Conservation (phyloP, 495 filamentous ascomycete genomes). For the Xylaria bambusicola region DNA sequence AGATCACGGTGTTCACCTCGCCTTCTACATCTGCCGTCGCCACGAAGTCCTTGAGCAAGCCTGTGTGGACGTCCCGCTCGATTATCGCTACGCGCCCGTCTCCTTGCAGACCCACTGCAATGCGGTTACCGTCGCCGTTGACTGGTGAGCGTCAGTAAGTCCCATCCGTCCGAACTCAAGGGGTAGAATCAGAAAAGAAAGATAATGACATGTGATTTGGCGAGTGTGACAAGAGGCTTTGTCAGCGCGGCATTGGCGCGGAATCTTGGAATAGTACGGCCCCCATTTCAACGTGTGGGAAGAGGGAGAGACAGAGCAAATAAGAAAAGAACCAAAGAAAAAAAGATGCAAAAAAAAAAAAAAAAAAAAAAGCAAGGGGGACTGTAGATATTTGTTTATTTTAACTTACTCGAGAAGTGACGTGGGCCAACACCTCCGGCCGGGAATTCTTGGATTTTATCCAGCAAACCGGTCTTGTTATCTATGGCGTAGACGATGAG, state of each 20-base stretch:
- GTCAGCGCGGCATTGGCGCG: no score
- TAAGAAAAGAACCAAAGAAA: no score
- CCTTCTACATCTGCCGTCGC: conserved; percentile 53
- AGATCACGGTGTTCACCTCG: conserved; percentile 60
- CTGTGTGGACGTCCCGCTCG: conserved; percentile 55
- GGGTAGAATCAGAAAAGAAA: neutral
- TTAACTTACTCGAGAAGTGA: conserved; percentile 53
- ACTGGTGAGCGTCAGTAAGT: conserved; percentile 28
- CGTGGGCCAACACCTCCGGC: conserved; percentile 63
- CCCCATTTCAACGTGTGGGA: no score
- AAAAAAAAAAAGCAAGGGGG: neutral
- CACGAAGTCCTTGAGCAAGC: conserved; percentile 54
- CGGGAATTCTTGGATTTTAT: conserved; percentile 51
- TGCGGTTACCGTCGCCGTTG: conserved; percentile 60
- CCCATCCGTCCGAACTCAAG: neutral
- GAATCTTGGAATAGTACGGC: no score
- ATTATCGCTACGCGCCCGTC: conserved; percentile 63
- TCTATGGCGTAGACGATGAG: conserved; percentile 51
- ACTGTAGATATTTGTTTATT: no score
- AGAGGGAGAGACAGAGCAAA: no score
- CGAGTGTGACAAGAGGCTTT: no score
- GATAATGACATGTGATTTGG: no score
- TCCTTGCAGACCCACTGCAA: conserved; percentile 64
- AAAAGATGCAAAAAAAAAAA: neutral
- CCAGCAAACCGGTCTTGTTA: conserved; percentile 49